A percentile compares a stretch with the other conserved stretches of the same genome.
Conservation (phyloP, 148 eudicot species). For the Vaccinium vitisidaea region DNA sequence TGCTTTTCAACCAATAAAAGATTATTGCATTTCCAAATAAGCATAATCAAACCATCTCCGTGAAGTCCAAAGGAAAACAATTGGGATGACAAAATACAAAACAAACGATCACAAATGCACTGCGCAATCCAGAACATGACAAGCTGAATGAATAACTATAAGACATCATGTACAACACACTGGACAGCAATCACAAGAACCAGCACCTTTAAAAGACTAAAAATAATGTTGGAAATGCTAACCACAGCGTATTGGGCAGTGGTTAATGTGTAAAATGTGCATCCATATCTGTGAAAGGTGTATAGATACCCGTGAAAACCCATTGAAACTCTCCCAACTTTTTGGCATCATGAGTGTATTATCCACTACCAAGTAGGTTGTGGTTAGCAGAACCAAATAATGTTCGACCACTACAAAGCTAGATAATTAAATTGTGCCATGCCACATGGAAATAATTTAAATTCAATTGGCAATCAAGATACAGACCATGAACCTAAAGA, state of each 20-base stretch:
- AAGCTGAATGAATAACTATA: not conserved
- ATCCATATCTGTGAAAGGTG: too few species aligned
- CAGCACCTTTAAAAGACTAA: not conserved
- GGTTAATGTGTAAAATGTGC: too few species aligned
- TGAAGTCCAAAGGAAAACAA: not conserved
- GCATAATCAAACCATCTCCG: not conserved
- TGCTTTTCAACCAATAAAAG: not conserved
- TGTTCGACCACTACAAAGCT: not conserved
- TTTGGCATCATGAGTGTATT: too few species aligned
- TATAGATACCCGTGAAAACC: too few species aligned
- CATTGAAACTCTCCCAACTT: too few species aligned
- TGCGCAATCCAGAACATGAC: not conserved
- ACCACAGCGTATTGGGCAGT: too few species aligned
- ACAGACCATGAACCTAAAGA: not conserved
- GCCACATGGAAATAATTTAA: not conserved
- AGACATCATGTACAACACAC: not conserved
- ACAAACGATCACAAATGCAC: not conserved
- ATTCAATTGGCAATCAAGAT: not conserved
- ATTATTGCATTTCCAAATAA: not conserved
- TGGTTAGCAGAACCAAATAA: too few species aligned
- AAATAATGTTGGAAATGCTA: not conserved
- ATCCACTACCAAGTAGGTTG: too few species aligned
- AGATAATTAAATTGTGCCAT: too few species aligned
- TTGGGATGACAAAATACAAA: not conserved
- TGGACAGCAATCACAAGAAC: not conserved